Evolutionary conservation across 2,329 filamentous ascomycete species (phyloP).

Genomic region (Fusarium anguioides): DNA sequence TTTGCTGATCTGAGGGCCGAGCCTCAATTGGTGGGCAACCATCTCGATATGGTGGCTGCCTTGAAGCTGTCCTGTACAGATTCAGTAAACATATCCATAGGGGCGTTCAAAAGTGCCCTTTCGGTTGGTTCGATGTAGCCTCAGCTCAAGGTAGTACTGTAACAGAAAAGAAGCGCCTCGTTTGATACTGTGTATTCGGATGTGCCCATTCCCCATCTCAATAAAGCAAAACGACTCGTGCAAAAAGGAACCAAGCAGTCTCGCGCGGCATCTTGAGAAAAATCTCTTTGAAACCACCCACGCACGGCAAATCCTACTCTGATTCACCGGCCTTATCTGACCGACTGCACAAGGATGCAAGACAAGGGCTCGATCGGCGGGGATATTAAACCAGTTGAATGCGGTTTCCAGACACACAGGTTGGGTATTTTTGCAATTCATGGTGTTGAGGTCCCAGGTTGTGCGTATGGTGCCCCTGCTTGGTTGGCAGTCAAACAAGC

Average conservation of each 20-base stretch:
- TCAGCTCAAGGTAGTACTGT: no score
- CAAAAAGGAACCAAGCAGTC: not conserved
- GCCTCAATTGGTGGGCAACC: constrained; percentile 36
- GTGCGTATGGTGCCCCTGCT: constrained; percentile 1
- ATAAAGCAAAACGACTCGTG: not conserved
- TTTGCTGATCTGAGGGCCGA: constrained; percentile 35
- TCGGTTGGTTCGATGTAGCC: not conserved
- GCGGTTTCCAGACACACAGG: constrained; percentile 22
- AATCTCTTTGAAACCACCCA: constrained; percentile 2
- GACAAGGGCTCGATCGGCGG: constrained; percentile 39
- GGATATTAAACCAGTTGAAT: constrained; percentile 42
- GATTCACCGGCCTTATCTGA: constrained; percentile 42
- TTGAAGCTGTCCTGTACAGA: constrained; percentile 5
- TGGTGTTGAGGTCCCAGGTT: constrained; percentile 22
- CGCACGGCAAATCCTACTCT: constrained; percentile 8
- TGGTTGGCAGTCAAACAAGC: constrained; percentile 18
- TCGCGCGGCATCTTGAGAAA: not conserved
- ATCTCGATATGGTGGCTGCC: constrained; percentile 17
- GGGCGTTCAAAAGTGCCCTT: constrained; percentile 8
- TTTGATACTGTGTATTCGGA: constrained; percentile 3
- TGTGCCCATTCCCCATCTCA: constrained; percentile 11
- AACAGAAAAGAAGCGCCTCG: constrained; percentile 7
- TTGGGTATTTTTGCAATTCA: not conserved
- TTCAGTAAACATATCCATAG: not conserved
- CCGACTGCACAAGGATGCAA: constrained; percentile 31